Evolutionary conservation across 345 rosid genomes (phyloP), one percentile per base, ranked within the genome.

Genomic region (Corymbia maculata): DNA sequence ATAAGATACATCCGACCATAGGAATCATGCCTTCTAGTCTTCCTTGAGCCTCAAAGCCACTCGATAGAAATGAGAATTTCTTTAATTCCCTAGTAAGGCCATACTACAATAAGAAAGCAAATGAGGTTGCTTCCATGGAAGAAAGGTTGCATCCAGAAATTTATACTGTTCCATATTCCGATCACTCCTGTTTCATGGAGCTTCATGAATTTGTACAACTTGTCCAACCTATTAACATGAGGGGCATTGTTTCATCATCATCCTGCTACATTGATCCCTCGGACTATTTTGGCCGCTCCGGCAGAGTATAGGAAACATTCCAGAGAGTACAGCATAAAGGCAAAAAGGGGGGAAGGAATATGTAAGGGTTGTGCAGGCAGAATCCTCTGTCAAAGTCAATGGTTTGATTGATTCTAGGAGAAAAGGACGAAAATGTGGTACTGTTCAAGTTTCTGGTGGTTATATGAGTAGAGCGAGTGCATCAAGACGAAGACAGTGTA

Each of bases 1-100:
- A 97, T 91, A 30, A 85, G 32, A 91, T 90, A 87, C 93, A 88
- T 7, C 98, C 98, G 32, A 95, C 98, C 42, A 93, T 96, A 49
- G 98, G 98, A 80, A 94, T 97, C 86, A 94, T 97, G 96, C 98
- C 99, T 75, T 97, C 97, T 12, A 97, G 97, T 93, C 95, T 94
- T 88, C 98, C 98, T 1, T 95, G 98, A 96, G 85, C 94, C 64
- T 88, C 89, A 82, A 93, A 89, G 88, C 92, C 93, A 15, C 70
- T 64, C 19, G 89, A 89, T 90, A 91, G 92, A 89, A 91, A 90
- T 87, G 93, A 24, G 70, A 92, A 86, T 64, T 94, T 93, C 90
- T 92, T 88, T 88, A 93, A 86, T 79, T 95, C 94, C 84, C 87
- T 90, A 79, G 85, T 89, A 53, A 87, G 92, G 87, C 87, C 89